Evolutionary conservation across 345 rosid genomes (phyloP), one percentile per base, ranked within the genome.

Genomic region (Populus euphratica): DNA sequence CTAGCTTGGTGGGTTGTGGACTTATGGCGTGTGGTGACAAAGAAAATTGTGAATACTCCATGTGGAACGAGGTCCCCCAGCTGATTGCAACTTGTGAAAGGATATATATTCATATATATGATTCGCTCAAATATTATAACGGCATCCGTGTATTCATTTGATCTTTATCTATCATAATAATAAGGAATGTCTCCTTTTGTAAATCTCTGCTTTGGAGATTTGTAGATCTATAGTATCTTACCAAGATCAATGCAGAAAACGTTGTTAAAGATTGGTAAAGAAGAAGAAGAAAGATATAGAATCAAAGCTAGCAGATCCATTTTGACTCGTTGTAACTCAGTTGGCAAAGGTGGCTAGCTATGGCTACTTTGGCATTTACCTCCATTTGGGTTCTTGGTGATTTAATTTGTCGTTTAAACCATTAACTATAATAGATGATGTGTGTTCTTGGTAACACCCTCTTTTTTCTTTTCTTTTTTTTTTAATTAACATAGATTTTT

Each of bases 51-150:
- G 70, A 76, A 72, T 74, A 73, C 79, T 76, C 69, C 81, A 82
- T 52, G 81, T 79, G 87, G 81, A 23, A 49, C 72, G 36, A 16
- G 73, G 75, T 74, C 76, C 81, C 75, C 67, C 7, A 31, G 59
- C 54, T 73, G 84, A 75, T 63, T 6, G 73, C 41, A 16, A 77
- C 73, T 38, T 20, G 70, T 63, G 54, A 63, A 21, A 33, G 77
- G 77, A 62, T 62, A n/a, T n/a, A n/a, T n/a, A n/a, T n/a, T n/a
- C n/a, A 25, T 20, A 41, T 56, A 25, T 69, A 27, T 69, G 73
- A 27, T 69, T 56, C 39, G 20, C 44, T 18, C 8, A 49, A 10
- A 27, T n/a, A n/a, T n/a, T 31, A 44, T 9, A 33, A 16, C 16
- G 21, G 20, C 5, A 7, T 6, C 5, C 14, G 72, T 25, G 18